phyloP scores from a whole-genome alignment of 208 protist genomes.

The Crithidia thermophila region DNA sequence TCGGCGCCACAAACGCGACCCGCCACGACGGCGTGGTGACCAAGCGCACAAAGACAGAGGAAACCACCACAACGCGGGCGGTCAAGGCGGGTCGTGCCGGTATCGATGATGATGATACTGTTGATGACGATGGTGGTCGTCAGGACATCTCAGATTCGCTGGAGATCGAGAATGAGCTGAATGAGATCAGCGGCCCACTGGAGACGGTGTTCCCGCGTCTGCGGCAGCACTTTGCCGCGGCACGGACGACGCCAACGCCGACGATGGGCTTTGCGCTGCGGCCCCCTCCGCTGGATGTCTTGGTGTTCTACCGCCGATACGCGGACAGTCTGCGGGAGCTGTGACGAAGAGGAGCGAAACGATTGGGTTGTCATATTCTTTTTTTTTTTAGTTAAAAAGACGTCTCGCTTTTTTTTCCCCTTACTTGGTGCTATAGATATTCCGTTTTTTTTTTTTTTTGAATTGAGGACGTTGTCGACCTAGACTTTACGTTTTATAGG shows the following conservation, averaged over 20 bases:
- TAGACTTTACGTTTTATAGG: no score
- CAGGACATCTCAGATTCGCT: no score
- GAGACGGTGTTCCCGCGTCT: constrained; percentile 53
- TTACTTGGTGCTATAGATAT: no score
- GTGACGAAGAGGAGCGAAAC: constrained; percentile 3
- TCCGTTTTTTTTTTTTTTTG: no score
- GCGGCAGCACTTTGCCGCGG: constrained; percentile 23
- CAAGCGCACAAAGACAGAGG: constrained; percentile 3
- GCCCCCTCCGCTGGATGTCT: constrained; percentile 64
- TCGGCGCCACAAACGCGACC: constrained; percentile 76
- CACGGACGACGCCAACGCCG: background rate
- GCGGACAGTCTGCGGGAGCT: constrained; percentile 65
- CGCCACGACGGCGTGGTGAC: constrained; percentile 35
- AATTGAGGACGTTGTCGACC: no score
- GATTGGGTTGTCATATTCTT: no score
- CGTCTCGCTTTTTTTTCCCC: no score
- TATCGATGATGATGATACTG: no score
- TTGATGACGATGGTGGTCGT: no score
- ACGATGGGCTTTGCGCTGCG: constrained; percentile 9
- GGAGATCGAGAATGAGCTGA: constrained; percentile 23
- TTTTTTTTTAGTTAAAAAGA: no score
- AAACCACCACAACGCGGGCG: background rate
- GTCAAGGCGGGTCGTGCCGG: no score
- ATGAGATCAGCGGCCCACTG: constrained; percentile 32
- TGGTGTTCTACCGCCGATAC: constrained; percentile 73